Evolutionary conservation across 2,329 filamentous ascomycete species (phyloP).

Genomic region (Diplodia mutila): DNA sequence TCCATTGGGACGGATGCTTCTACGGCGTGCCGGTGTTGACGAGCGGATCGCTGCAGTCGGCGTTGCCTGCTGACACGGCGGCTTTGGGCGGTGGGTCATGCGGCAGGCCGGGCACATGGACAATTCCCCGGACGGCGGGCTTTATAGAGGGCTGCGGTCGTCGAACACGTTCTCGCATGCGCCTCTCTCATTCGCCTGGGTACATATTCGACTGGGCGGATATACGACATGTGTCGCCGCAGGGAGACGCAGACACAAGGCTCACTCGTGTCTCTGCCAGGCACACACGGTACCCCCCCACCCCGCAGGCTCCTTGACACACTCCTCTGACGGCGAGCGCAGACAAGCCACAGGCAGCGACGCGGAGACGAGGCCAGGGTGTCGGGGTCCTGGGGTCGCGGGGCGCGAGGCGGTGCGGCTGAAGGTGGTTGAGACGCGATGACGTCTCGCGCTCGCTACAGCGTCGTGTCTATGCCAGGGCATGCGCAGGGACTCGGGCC

Average conservation of each 20-base stretch:
- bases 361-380: no score
- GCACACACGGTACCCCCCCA: constrained; percentile 2
- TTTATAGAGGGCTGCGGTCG: constrained; percentile 19
- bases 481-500: constrained; percentile 14
- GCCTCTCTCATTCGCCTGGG: constrained; percentile 11
- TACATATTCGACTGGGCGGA: neutral
- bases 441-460: constrained; percentile 13
- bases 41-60: neutral
- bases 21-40: neutral
- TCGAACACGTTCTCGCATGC: constrained; percentile 15
- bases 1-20: neutral
- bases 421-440: neutral
- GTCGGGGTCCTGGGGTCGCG: no score
- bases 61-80: neutral
- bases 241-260: neutral
- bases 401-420: neutral
- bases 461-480: neutral
- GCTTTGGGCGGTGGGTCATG: constrained; percentile 2
- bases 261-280: constrained; percentile 3
- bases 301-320: neutral
- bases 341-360: neutral
- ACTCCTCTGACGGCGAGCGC: neutral
- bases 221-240: constrained; percentile 7
- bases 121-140: neutral
- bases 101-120: constrained; percentile 10